A percentile compares a stretch with the other conserved stretches of the same genome.
Conservation (phyloP, 2,329 filamentous ascomycete species). For the Fusarium secorum region DNA sequence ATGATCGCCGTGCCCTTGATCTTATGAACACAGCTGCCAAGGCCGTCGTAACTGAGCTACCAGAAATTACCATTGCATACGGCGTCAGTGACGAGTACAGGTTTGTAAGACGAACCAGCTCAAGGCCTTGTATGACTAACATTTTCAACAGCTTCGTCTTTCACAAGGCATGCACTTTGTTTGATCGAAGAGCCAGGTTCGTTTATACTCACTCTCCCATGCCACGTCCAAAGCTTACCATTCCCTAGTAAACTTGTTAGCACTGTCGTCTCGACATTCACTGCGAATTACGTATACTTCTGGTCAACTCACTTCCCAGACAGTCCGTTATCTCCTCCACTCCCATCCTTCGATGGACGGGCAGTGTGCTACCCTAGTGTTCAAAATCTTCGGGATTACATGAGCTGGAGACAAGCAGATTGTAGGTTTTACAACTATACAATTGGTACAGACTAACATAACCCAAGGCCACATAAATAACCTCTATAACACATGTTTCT, state of each 20-base stretch:
- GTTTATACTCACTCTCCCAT: background rate
- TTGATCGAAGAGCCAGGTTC: slow-evolving; percentile 83
- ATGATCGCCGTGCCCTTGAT: slow-evolving; percentile 84
- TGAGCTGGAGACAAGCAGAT: slow-evolving; percentile 97
- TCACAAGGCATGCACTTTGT: slow-evolving; percentile 81
- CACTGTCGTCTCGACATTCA: slow-evolving; percentile 92
- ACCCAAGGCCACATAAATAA: slow-evolving; percentile 91
- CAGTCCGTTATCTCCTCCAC: slow-evolving; percentile 72
- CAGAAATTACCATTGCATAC: slow-evolving; percentile 87
- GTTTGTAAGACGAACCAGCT: slow-evolving; percentile 47
- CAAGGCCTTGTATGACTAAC: background rate
- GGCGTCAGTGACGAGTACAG: slow-evolving; percentile 95
- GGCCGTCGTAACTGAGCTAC: slow-evolving; percentile 81
- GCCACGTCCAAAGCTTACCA: slow-evolving; percentile 13
- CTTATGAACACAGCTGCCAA: slow-evolving; percentile 96
- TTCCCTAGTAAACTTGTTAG: slow-evolving; percentile 80
- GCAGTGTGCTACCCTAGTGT: slow-evolving; percentile 88
- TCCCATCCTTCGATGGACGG: slow-evolving; percentile 92
- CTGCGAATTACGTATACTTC: slow-evolving; percentile 83
- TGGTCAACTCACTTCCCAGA: slow-evolving; percentile 82
- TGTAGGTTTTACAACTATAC: slow-evolving; percentile 64
- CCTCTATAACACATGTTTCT: slow-evolving; percentile 97
- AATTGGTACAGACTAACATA: slow-evolving; percentile 14
- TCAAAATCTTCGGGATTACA: slow-evolving; percentile 87
- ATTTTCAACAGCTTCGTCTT: slow-evolving; percentile 76